Base-by-base conservation (phyloP, 176 grass and related monocot species). In the Bolboschoenus planiculmis region DNA sequence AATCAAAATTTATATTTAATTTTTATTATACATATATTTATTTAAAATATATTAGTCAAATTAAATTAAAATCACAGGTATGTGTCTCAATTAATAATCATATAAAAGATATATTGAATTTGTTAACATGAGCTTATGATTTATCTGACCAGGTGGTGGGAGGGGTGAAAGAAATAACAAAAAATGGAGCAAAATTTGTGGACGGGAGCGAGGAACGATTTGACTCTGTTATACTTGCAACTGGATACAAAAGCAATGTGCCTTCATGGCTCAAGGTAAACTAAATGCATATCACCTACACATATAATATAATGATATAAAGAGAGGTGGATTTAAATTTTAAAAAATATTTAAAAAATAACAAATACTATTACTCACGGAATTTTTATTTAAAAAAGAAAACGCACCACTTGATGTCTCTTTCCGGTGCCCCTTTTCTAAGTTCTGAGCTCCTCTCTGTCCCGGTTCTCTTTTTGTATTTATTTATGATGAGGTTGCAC, bases 171-270 rank as follows among this genome's bases (percentile, higher is more conserved):
- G 96, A 99, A 86, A 86, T 93, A 50, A 95, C 89, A 21, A 85
- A 16, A 84, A 11, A 26, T 7, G 91, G 93, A 56, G 96, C 85
- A 61, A 95, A 89, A 85, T 93, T 99, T 90, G 83, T 90, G 26
- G 91, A 99, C 79, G 96, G 95, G 74, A 91, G 79, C 70, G 96
- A 99, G 85, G 86, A 95, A 81, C 82, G 90, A 82, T 99, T 93
- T 87, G 91, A 99, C 82, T 87, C 93, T 29, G 87, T 99, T 3
- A 85, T 99, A 36, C 89, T 91, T 4, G 93, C 93, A 10, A 99
- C 89, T 3, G 96, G 96, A 14, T 99, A 99, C 91, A 95, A 59
- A 87, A 95, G 91, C 90, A 95, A 93, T 90, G 96, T 99, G 84
- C 93, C 96, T 29, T 89, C 89, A 64, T 99, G 96, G 96, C 93